Percentiles rank a stretch among this genome's conserved stretches.
These are phyloP conservation scores for Emydomyces testavorans DNA, from an alignment of 2,329 filamentous ascomycete species.

Conservation along the genomic window DNA sequence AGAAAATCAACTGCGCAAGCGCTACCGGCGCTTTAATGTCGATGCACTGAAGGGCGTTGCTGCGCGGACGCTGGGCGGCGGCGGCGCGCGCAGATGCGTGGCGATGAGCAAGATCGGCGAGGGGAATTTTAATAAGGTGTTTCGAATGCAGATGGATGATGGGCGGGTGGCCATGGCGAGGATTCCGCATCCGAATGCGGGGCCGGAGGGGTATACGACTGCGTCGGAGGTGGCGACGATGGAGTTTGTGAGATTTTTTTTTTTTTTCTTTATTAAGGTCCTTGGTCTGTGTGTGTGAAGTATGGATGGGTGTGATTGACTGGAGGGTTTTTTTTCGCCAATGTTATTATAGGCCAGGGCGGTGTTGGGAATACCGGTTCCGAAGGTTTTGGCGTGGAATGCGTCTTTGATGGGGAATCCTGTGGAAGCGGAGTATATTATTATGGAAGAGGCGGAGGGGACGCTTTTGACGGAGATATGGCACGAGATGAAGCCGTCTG, in stretches of 20 bases:
- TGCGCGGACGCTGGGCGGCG: slow-evolving; percentile 19
- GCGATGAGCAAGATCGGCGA: slow-evolving; percentile 31
- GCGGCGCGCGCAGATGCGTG: slow-evolving; percentile 21
- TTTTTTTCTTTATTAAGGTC: background rate
- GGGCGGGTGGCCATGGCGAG: slow-evolving; percentile 20
- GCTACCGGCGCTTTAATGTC: slow-evolving; percentile 26
- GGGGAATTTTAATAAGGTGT: slow-evolving; percentile 31
- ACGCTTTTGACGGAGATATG: slow-evolving; percentile 23
- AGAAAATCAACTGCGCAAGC: slow-evolving; percentile 21
- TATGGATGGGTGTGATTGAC: background rate
- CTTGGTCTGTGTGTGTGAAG: background rate
- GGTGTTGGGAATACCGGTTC: slow-evolving; percentile 17
- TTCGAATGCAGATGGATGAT: slow-evolving; percentile 21
- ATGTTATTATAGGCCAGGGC: slow-evolving; percentile 15
- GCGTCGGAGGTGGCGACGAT: slow-evolving; percentile 16
- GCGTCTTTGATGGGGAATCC: slow-evolving; percentile 17
- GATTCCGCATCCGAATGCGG: slow-evolving; percentile 14
- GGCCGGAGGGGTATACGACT: slow-evolving; percentile 11
- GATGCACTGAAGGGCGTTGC: slow-evolving; percentile 24
- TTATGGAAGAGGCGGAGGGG: slow-evolving; percentile 26
- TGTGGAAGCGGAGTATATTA: slow-evolving; percentile 20
- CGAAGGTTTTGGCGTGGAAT: slow-evolving; percentile 14
- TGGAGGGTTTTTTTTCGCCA: background rate
- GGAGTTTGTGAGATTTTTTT: slow-evolving; percentile 15
- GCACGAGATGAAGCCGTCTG: slow-evolving; percentile 20